Conservation (phyloP, 202 grass and related monocot species). For the Musa balbisiana region DNA sequence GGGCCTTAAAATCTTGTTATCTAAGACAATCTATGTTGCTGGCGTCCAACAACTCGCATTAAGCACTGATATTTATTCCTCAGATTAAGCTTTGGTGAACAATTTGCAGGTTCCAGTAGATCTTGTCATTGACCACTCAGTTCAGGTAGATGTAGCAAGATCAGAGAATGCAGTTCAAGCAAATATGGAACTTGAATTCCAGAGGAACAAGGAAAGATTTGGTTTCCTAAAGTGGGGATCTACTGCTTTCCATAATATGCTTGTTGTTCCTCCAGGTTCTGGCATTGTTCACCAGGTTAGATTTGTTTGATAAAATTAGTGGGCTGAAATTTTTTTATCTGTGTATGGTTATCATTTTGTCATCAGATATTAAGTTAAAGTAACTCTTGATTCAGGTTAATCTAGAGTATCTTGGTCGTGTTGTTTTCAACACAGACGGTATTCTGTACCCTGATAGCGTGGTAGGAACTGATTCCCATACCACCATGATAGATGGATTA, state of each 20-base stretch:
- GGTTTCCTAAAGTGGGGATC: constrained; percentile 97
- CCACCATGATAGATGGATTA: constrained; percentile 98
- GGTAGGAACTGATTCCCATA: constrained; percentile 96
- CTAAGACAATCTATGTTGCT: too few species aligned
- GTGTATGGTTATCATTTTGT: too few species aligned
- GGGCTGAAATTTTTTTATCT: neutral
- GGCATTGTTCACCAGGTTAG: constrained; percentile 94
- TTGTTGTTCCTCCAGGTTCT: constrained; percentile 88
- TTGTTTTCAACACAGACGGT: constrained; percentile 82
- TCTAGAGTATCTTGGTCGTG: constrained; percentile 90
- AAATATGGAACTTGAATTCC: constrained; percentile 92
- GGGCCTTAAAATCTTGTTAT: too few species aligned
- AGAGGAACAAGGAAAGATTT: constrained; percentile 89
- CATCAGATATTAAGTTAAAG: neutral
- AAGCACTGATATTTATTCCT: too few species aligned
- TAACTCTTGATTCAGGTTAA: constrained; percentile 49
- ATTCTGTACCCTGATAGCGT: constrained; percentile 85
- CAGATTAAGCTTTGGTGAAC: too few species aligned
- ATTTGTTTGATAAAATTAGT: neutral
- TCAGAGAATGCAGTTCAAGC: constrained; percentile 62
- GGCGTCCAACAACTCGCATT: too few species aligned
- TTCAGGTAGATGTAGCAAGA: constrained; percentile 97
- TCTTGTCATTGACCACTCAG: constrained; percentile 97
- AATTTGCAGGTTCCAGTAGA: constrained; percentile 72
- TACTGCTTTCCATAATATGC: constrained; percentile 88